These are phyloP conservation scores for Spiraea crenata DNA, from an alignment of 331 rosid genomes.

Conservation along the genomic window DNA sequence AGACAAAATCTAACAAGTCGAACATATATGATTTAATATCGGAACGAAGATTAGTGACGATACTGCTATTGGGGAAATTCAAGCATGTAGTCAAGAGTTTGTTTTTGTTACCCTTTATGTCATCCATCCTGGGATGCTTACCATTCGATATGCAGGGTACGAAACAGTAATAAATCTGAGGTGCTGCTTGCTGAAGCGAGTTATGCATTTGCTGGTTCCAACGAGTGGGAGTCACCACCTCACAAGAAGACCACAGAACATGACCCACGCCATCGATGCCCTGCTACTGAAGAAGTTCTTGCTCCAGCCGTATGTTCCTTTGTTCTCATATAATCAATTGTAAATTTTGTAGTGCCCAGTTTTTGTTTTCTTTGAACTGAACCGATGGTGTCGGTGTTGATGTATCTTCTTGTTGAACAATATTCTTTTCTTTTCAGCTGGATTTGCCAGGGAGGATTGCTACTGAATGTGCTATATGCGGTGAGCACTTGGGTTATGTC, in stretches of 20 bases:
- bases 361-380: not conserved
- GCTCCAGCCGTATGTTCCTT: not conserved
- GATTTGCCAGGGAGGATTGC: not conserved
- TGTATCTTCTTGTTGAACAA: not conserved
- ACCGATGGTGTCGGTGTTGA: not conserved
- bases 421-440: not conserved
- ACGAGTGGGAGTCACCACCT: not conserved
- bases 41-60: no score
- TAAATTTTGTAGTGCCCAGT: not conserved
- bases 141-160: not conserved
- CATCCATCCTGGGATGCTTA: not conserved
- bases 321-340: not conserved
- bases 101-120: no score
- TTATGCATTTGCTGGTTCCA: not conserved
- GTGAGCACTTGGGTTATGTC: not conserved
- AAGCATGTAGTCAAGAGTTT: no score
- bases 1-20: no score
- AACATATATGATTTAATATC: no score
- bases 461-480: not conserved
- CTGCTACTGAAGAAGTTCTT: slow-evolving; percentile 2
- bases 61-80: no score
- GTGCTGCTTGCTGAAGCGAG: not conserved
- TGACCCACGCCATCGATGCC: not conserved
- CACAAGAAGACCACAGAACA: not conserved
- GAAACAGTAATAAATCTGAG: not conserved